Conservation (phyloP, 306 rosid genomes). For the Benincasa hispida region DNA sequence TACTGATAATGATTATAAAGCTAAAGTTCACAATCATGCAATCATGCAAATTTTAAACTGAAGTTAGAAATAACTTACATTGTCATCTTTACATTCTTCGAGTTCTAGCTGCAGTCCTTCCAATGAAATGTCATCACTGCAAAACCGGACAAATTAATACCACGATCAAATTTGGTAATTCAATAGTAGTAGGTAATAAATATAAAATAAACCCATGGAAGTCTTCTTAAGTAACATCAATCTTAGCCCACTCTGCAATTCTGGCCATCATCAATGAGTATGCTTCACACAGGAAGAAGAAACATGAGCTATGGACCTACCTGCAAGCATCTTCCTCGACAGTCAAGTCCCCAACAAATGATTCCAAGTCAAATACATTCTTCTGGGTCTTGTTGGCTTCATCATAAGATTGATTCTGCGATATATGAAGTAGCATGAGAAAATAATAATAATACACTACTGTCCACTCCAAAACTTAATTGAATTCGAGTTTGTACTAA, state of each 20-base stretch:
- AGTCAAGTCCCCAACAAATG: conserved; percentile 68
- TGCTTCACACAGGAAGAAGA: neutral
- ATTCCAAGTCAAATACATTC: conserved; percentile 52
- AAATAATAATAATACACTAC: neutral
- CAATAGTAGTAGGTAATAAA: neutral
- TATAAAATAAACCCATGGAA: neutral
- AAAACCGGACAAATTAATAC: conserved; percentile 4
- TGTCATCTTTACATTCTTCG: conserved; percentile 76
- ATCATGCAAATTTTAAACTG: neutral
- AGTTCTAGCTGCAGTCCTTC: conserved; percentile 89
- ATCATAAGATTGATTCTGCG: conserved; percentile 31
- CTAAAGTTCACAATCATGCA: neutral
- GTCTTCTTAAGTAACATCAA: neutral
- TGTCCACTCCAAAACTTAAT: neutral
- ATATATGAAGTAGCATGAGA: neutral
- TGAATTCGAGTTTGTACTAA: neutral
- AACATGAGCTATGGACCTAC: conserved; percentile 19
- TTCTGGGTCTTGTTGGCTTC: conserved; percentile 29
- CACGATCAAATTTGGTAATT: neutral
- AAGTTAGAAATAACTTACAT: conserved; percentile 31
- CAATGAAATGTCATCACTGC: conserved; percentile 72
- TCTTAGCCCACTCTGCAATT: neutral
- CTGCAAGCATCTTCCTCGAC: conserved; percentile 70
- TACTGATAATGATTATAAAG: neutral
- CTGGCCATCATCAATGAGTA: neutral